A percentile compares a stretch with the other conserved stretches of the same genome.
phyloP scores from a whole-genome alignment of 805 yeast species.

The Martiniozyma abietophila region DNA sequence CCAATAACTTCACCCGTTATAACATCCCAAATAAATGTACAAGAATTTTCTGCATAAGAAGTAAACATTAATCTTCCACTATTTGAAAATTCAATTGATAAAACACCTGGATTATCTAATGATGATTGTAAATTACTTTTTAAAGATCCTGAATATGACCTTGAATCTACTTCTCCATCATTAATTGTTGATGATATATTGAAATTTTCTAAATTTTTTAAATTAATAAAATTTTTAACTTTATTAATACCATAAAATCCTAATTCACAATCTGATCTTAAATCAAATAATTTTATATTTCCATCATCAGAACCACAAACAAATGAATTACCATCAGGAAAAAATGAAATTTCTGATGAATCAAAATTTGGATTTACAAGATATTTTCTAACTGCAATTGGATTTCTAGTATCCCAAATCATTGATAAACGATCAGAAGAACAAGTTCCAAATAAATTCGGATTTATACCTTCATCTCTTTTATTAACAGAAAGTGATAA shows the following conservation, averaged over 20 bases:
- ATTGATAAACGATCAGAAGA: conserved; percentile 62
- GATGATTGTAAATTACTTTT: conserved; percentile 23
- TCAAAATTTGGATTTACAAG: conserved; percentile 47
- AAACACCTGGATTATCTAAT: conserved; percentile 58
- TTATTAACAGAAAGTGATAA: conserved; percentile 33
- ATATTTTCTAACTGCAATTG: conserved; percentile 31
- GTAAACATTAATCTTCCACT: conserved; percentile 70
- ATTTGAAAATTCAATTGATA: conserved; percentile 60
- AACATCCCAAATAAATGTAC: conserved; percentile 72
- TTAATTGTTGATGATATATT: neutral
- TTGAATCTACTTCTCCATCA: conserved; percentile 3
- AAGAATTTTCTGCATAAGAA: conserved; percentile 60
- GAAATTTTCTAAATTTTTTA: conserved; percentile 3
- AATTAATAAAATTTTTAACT: conserved; percentile 9
- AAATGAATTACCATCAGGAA: conserved; percentile 64
- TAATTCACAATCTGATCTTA: conserved; percentile 67
- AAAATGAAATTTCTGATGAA: conserved; percentile 50
- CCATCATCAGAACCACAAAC: conserved; percentile 79
- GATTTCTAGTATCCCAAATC: conserved; percentile 56
- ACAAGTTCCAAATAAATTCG: conserved; percentile 44
- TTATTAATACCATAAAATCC: conserved; percentile 33
- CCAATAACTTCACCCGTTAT: conserved; percentile 59
- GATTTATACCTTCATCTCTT: conserved; percentile 13
- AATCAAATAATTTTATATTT: conserved; percentile 55
- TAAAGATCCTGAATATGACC: conserved; percentile 16